phyloP scores from a whole-genome alignment of 2,329 filamentous ascomycete species.

The Epicoccum nigrum region DNA sequence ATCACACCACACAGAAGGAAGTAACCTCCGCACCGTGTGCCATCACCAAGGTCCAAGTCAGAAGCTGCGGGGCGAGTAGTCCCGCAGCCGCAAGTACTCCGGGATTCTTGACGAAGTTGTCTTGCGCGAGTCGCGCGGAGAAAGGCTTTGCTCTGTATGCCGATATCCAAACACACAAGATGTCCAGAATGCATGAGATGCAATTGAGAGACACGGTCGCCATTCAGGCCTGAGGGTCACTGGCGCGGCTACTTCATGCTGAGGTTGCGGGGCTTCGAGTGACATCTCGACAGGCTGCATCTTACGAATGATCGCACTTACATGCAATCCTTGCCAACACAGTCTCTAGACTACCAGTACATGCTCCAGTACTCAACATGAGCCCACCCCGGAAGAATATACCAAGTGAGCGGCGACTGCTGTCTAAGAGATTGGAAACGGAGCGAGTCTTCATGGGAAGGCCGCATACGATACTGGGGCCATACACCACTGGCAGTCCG shows the following conservation, averaged over 20 bases:
- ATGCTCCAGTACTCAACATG: background rate
- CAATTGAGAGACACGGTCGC: background rate
- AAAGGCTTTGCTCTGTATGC: background rate
- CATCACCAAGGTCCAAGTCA: constrained; percentile 24
- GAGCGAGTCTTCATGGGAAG: too few relatives aligned
- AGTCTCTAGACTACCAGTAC: background rate
- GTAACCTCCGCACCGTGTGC: constrained; percentile 24
- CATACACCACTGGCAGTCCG: too few relatives aligned
- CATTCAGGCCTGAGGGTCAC: background rate
- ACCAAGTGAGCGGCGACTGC: background rate
- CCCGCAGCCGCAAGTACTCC: constrained; percentile 20
- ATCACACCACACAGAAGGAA: constrained; percentile 19
- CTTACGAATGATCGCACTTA: background rate
- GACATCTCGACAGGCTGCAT: background rate
- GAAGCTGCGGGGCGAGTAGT: constrained; percentile 10
- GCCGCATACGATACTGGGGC: too few relatives aligned
- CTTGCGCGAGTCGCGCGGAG: background rate
- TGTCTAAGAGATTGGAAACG: too few relatives aligned
- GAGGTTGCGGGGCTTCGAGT: background rate
- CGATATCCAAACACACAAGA: background rate
- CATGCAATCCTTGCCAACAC: background rate
- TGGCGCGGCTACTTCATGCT: background rate
- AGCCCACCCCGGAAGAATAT: background rate
- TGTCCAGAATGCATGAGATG: background rate
- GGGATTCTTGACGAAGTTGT: background rate